phyloP scores from a whole-genome alignment of 345 rosid species.

The Salix purpurea region DNA sequence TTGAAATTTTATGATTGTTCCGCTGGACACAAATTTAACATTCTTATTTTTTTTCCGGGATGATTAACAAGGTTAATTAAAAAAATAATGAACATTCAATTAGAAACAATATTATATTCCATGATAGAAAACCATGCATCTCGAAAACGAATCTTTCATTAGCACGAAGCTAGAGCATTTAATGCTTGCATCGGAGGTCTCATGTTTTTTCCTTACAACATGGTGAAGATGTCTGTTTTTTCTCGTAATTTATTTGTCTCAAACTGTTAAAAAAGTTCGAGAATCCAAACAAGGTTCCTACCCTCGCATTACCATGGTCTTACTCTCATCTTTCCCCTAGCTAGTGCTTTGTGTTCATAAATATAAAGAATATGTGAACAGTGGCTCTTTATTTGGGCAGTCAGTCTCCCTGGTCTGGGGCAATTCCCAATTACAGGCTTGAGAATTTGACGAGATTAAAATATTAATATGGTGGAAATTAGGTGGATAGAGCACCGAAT shows the following conservation, averaged over 20 bases:
- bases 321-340: slow-evolving; percentile 22
- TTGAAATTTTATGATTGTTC: too few species aligned
- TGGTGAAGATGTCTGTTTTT: slow-evolving; percentile 58
- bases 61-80: neutral
- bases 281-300: slow-evolving; percentile 14
- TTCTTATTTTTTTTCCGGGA: too few species aligned
- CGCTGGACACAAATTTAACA: too few species aligned
- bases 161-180: slow-evolving; percentile 40
- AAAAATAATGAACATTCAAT: neutral
- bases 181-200: slow-evolving; percentile 47
- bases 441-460: neutral
- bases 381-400: neutral
- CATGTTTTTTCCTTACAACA: slow-evolving; percentile 22
- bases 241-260: slow-evolving; percentile 26
- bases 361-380: neutral
- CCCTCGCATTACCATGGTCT: slow-evolving; percentile 6
- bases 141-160: slow-evolving; percentile 44
- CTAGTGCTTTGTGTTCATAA: slow-evolving; percentile 33
- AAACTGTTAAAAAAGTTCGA: slow-evolving; percentile 5
- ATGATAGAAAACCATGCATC: slow-evolving; percentile 30
- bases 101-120: neutral
- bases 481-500: neutral
- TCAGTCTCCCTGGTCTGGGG: neutral
- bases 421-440: neutral
- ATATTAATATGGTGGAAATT: neutral